These are phyloP conservation scores for Colletotrichum navitas DNA, from an alignment of 2,329 filamentous ascomycete genomes.

Conservation along the genomic window DNA sequence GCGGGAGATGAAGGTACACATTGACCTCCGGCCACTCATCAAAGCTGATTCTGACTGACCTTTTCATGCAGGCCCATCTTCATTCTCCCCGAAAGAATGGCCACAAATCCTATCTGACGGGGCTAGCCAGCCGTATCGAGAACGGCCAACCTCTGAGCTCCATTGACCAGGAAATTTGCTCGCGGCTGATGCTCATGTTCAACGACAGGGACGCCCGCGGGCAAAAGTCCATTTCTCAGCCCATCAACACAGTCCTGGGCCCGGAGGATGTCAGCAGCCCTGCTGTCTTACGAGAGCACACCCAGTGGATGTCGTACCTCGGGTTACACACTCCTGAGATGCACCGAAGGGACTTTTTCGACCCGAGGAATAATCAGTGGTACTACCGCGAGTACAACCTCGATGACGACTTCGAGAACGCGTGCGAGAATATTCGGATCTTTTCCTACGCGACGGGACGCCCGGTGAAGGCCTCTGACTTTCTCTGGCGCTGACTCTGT, in stretches of 20 bases:
- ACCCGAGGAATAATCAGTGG: slow-evolving; percentile 29
- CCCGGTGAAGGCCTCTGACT: slow-evolving; percentile 29
- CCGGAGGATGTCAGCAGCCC: slow-evolving; percentile 37
- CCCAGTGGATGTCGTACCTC: slow-evolving; percentile 40
- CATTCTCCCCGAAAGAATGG: slow-evolving; percentile 39
- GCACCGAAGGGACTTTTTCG: slow-evolving; percentile 35
- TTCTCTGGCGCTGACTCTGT: slow-evolving; percentile 24
- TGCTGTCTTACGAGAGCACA: slow-evolving; percentile 36
- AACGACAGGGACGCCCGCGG: slow-evolving; percentile 40
- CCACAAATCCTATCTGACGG: slow-evolving; percentile 34
- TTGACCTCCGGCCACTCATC: neutral
- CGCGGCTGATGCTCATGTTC: slow-evolving; percentile 42
- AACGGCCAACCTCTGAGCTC: slow-evolving; percentile 34
- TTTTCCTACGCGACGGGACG: slow-evolving; percentile 31
- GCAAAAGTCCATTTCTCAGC: slow-evolving; percentile 36
- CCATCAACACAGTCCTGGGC: slow-evolving; percentile 33
- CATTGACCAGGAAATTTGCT: slow-evolving; percentile 34
- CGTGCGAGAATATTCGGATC: slow-evolving; percentile 31
- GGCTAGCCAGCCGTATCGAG: slow-evolving; percentile 27
- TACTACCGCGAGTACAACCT: slow-evolving; percentile 39
- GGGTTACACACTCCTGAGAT: slow-evolving; percentile 27
- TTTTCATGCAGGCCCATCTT: slow-evolving; percentile 27
- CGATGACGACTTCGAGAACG: slow-evolving; percentile 38
- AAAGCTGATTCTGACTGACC: neutral
- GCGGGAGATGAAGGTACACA: slow-evolving; percentile 39